phyloP scores from a whole-genome alignment of 1,284 basidiomycete species.

The Boletus semigastroideus region DNA sequence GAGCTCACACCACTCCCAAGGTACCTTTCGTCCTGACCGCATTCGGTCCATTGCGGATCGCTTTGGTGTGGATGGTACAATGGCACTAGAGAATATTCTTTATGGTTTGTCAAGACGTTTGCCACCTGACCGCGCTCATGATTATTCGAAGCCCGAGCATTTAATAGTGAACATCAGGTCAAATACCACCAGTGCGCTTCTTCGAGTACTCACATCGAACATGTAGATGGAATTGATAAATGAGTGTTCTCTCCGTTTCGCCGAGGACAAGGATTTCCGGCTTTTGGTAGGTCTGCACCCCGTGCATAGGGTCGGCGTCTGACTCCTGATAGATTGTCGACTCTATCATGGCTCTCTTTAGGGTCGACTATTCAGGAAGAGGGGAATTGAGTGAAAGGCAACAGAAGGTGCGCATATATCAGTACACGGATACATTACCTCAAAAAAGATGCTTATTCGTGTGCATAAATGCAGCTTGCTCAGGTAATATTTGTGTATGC shows the following conservation, averaged over 20 bases:
- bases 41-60: slow-evolving; percentile 87
- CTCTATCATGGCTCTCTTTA: slow-evolving; percentile 94
- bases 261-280: slow-evolving; percentile 79
- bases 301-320: slow-evolving; percentile 2
- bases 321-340: slow-evolving; percentile 70
- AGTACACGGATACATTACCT: not conserved
- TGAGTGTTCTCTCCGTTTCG: slow-evolving; percentile 78
- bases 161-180: slow-evolving; percentile 87
- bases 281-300: slow-evolving; percentile 51
- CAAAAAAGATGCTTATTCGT: not conserved
- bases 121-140: slow-evolving; percentile 1
- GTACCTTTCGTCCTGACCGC: slow-evolving; percentile 91
- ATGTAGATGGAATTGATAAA: slow-evolving; percentile 83
- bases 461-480: slow-evolving; percentile 47
- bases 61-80: slow-evolving; percentile 84
- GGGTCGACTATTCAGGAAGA: slow-evolving; percentile 88
- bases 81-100: slow-evolving; percentile 85
- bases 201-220: slow-evolving; percentile 8
- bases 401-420: slow-evolving; percentile 61
- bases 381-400: slow-evolving; percentile 92
- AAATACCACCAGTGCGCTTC: not conserved
- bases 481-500: slow-evolving; percentile 43
- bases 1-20: slow-evolving; percentile 36
- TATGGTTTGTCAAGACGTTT: slow-evolving; percentile 54
- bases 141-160: slow-evolving; percentile 63